Base-by-base conservation (phyloP, 2,329 filamentous ascomycete species). In the Trichoderma sp. region DNA sequence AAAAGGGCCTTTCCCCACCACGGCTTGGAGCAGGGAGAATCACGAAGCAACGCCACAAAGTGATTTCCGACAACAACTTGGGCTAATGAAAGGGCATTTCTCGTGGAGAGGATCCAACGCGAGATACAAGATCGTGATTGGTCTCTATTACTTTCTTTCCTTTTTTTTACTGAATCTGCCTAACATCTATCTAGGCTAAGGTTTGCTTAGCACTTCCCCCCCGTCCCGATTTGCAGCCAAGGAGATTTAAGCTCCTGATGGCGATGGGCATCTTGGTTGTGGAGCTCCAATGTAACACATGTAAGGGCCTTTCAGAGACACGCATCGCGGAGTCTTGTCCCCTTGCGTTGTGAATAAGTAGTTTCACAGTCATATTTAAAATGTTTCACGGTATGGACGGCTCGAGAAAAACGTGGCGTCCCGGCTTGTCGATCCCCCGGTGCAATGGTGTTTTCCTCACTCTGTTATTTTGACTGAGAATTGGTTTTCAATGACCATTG, bases 11-110 rank as follows among this genome's bases (percentile, higher is more conserved):
- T 11, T 58, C 51, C 34, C 47, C 63, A 57, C 64, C 5, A 28
- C 53, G 21, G 36, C 47, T 58, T 60, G 51, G 28, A 30, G 69
- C 9, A 65, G 69, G 69, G 69, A 71, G 69, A 39, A 15, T 14
- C 6, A 56, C 24, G 21, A 18, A 24, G 63, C 47, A 36, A 34
- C 63, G 63, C 63, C 39, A 71, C 69, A 30, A 34, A 53, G 11
- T 65, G 60, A 65, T 65, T 43, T 71, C 60, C 51, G 47, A 64
- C 32, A 7, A 15, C 32, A 24, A 32, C 21, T 57, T 39, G 47
- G 11, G 28, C 39, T 34, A 32, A 47, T 60, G 57, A 60, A 32
- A 60, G 32, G 32, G 18, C 28, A 21, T 30, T 21, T 21, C 5
- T 60, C 57, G n/a, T 39, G 58, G 58, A 26, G 36, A 8, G 58